phyloP scores from a whole-genome alignment of 176 grass and related monocot genomes.

The Musa beccarii region DNA sequence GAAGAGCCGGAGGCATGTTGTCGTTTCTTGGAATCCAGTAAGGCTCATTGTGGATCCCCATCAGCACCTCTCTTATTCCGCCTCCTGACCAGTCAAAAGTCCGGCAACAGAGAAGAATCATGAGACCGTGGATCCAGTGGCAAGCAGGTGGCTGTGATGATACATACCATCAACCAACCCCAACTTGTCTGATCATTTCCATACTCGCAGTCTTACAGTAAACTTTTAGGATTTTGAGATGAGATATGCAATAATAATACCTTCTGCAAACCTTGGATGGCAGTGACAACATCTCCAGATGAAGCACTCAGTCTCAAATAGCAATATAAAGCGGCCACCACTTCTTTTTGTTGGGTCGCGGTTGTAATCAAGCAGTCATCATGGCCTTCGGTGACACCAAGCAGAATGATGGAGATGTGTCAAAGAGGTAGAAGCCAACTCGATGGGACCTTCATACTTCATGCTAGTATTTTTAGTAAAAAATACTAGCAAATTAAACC shows the following conservation, averaged over 20 bases:
- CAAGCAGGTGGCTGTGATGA: background rate
- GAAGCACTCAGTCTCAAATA: background rate
- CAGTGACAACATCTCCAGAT: background rate
- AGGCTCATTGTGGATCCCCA: background rate
- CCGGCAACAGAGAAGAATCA: background rate
- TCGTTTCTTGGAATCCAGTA: background rate
- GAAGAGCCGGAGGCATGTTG: background rate
- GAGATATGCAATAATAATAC: too few species aligned
- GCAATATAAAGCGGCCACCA: background rate
- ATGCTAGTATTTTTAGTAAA: too few species aligned
- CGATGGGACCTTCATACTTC: background rate
- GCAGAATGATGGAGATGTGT: background rate
- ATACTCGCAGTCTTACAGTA: background rate
- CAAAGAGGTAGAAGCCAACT: background rate
- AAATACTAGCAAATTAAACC: too few species aligned
- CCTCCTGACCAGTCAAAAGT: background rate
- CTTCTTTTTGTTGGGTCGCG: too few species aligned
- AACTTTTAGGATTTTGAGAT: background rate
- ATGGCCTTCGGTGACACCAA: background rate
- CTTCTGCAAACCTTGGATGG: background rate
- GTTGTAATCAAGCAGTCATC: background rate
- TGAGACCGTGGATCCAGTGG: background rate
- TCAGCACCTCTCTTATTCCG: background rate
- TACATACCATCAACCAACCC: background rate
- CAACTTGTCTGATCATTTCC: background rate